Evolutionary conservation across 306 rosid genomes (phyloP).

Genomic region (Pyrus betulifolia): DNA sequence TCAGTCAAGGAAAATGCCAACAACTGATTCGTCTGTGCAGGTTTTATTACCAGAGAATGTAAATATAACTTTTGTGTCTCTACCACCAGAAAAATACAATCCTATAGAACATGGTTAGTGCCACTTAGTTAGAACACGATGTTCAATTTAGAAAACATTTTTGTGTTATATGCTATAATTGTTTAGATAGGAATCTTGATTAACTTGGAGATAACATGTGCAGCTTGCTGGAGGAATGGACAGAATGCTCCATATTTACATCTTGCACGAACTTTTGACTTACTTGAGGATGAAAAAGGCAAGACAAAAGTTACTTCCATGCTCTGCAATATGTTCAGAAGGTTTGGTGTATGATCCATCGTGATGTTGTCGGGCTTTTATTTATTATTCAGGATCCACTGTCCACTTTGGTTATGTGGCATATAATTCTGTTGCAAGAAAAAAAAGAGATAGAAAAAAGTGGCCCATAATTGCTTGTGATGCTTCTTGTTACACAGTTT

Average conservation of each 20-base stretch:
- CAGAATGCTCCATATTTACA: constrained; percentile 86
- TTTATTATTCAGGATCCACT: not conserved
- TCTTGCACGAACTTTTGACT: constrained; percentile 73
- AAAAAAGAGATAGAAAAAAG: not conserved
- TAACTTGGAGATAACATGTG: constrained; percentile 22
- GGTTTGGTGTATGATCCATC: constrained; percentile 35
- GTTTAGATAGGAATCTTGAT: constrained; percentile 18
- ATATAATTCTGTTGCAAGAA: not conserved
- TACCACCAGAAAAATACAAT: constrained; percentile 64
- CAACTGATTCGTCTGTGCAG: constrained; percentile 32
- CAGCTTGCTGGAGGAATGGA: constrained; percentile 82
- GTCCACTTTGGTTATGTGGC: constrained; percentile 20
- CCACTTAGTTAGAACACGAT: not conserved
- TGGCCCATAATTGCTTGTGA: constrained; percentile 16
- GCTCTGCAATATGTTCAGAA: constrained; percentile 92
- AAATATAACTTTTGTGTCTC: constrained; percentile 42
- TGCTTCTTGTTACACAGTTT: constrained; percentile 44
- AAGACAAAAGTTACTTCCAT: constrained; percentile 83
- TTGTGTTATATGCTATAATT: constrained; percentile 6
- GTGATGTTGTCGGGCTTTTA: not conserved
- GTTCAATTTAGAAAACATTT: constrained; percentile 13
- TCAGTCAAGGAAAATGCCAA: constrained; percentile 17
- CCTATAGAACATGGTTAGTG: constrained; percentile 74
- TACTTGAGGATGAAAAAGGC: constrained; percentile 78
- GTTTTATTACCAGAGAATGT: constrained; percentile 31